These are phyloP conservation scores for Ceratobasidium sp. DNA, from an alignment of 1,284 basidiomycete species.

Conservation along the genomic window DNA sequence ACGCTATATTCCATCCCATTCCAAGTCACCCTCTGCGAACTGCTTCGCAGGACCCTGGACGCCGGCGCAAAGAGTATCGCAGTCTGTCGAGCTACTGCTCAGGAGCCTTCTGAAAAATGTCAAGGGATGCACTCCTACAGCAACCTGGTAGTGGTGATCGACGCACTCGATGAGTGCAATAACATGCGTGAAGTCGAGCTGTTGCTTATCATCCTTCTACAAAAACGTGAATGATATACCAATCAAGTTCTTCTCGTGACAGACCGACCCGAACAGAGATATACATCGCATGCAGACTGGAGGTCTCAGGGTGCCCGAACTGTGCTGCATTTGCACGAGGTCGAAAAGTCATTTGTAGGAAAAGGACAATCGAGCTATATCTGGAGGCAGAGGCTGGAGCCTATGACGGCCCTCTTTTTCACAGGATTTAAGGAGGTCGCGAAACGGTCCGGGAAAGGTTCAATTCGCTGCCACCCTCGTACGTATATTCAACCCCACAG, in stretches of 20 bases:
- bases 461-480: slow-evolving; percentile 8
- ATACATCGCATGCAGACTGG: background rate
- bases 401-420: too few relatives aligned
- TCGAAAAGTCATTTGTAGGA: background rate
- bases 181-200: background rate
- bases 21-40: background rate
- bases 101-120: background rate
- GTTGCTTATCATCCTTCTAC: background rate
- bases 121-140: background rate
- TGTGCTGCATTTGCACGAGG: background rate
- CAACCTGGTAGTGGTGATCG: background rate
- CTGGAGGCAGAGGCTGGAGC: background rate
- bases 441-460: background rate
- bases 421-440: background rate
- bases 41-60: background rate
- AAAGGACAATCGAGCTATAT: background rate
- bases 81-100: background rate
- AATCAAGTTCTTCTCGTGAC: too few relatives aligned
- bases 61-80: background rate
- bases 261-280: too few relatives aligned
- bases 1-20: background rate
- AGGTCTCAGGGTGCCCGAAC: background rate
- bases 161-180: slow-evolving; percentile 3
- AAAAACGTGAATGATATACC: too few relatives aligned
- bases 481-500: background rate